phyloP scores from a whole-genome alignment of 805 yeast species.

The Wickerhamiella qilinensis region DNA sequence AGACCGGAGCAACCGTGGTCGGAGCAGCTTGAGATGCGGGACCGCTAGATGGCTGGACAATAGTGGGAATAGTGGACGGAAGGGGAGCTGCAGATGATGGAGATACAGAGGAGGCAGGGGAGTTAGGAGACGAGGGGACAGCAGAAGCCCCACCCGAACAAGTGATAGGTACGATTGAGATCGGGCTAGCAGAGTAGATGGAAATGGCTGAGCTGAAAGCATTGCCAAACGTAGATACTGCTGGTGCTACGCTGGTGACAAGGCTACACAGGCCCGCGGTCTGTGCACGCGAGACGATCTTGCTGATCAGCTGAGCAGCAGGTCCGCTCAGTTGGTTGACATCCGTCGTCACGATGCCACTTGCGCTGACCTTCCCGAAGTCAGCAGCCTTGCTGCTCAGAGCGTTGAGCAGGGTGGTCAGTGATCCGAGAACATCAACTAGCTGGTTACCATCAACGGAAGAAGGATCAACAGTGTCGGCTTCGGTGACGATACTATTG shows the following conservation, averaged over 20 bases:
- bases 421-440: neutral
- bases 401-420: neutral
- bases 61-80: no score
- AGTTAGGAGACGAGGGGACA: slow-evolving; percentile 3
- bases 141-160: neutral
- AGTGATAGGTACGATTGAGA: neutral
- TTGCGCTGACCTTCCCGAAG: slow-evolving; percentile 12
- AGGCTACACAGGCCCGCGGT: neutral
- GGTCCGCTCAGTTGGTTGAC: neutral
- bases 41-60: no score
- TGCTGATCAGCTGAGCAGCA: neutral
- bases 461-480: neutral
- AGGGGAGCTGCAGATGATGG: no score
- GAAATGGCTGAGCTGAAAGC: neutral
- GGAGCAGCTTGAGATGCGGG: no score
- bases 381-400: slow-evolving; percentile 13
- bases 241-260: neutral
- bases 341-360: slow-evolving; percentile 11
- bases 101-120: slow-evolving; percentile 3
- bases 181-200: neutral
- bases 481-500: slow-evolving; percentile 3
- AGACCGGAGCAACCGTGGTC: no score
- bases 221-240: neutral
- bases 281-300: neutral
- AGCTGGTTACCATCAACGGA: neutral